Base-by-base conservation (phyloP, 257 asterid species). In the Solanum chiquidenum region DNA sequence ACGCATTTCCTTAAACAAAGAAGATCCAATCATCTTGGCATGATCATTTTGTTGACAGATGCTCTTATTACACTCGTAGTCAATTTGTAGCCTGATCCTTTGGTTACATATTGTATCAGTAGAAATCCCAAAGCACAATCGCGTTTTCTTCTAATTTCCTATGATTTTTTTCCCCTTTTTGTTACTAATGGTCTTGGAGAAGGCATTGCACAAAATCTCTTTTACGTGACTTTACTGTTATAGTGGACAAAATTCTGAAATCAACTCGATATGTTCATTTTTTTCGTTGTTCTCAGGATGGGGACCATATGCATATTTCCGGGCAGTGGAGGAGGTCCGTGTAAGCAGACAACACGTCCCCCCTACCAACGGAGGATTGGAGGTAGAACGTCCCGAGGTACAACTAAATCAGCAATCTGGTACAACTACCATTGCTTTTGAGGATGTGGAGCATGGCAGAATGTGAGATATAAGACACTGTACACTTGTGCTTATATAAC, bases 231-330 rank as follows among this genome's bases (percentile, higher is more conserved):
- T 20, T 73, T 20, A 73, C 37, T 68, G 74, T 12, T 68, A 68
- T 6, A 68, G 20, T 27, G 10, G 2, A 27, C 35, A 27, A 5
- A 73, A 33, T 72, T 7, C 13, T 72, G 25, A 16, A 72, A 72
- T 18, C 9, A 72, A 72, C 31, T 5, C 31, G 9, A 74, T 74
- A 34, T 35, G 37, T 68, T 27, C 37, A 27, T 68, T 68, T 68
- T 6, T 68, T 68, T 27, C 38, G 38, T 18, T 29, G 75, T 29
- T 69, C 6, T 69, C 37, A 96, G 99, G 98, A 86, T 95, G 95
- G 94, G 92, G 97, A 25, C 91, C 98, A 27, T 95, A 95, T 38
- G 98, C 98, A 10, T 96, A 94, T 87, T 90, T 90, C 83, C 94
- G 92, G 62, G 99, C 97, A 1, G 83, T 93, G 88, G 97, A 93